Evolutionary conservation across 2,329 filamentous ascomycete genomes (phyloP).

Genomic region (Knufia fluminis): DNA sequence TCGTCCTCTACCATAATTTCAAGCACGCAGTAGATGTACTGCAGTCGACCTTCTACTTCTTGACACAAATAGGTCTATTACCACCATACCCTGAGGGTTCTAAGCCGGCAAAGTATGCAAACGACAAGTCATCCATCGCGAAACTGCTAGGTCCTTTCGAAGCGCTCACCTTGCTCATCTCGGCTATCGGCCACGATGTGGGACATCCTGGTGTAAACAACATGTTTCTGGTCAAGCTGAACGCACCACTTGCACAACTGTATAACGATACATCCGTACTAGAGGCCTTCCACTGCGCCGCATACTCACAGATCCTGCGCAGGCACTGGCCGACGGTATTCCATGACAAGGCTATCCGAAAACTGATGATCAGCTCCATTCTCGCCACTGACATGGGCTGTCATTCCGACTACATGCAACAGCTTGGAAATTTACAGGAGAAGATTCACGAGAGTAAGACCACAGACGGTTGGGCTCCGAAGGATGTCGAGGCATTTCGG

Average conservation of each 20-base stretch:
- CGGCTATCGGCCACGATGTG: constrained; percentile 96
- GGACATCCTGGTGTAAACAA: constrained; percentile 98
- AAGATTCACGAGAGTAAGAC: constrained; percentile 60
- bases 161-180: constrained; percentile 77
- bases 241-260: constrained; percentile 83
- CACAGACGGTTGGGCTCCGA: constrained; percentile 64
- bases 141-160: constrained; percentile 76
- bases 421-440: constrained; percentile 68
- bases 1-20: constrained; percentile 97
- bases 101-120: constrained; percentile 24
- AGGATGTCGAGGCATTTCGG: constrained; percentile 65
- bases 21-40: constrained; percentile 93
- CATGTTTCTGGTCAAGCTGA: constrained; percentile 83
- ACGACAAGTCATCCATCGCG: constrained; percentile 55
- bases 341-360: constrained; percentile 67
- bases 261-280: constrained; percentile 97
- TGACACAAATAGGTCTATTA: constrained; percentile 68
- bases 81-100: constrained; percentile 52
- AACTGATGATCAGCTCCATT: constrained; percentile 94
- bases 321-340: constrained; percentile 84
- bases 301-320: constrained; percentile 89
- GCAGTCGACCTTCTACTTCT: constrained; percentile 84
- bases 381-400: constrained; percentile 94
- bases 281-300: constrained; percentile 94
- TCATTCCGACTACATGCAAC: constrained; percentile 94